These are phyloP conservation scores for Aristolochia contorta DNA, from an alignment of 164 flowering plant species.

Conservation along the genomic window DNA sequence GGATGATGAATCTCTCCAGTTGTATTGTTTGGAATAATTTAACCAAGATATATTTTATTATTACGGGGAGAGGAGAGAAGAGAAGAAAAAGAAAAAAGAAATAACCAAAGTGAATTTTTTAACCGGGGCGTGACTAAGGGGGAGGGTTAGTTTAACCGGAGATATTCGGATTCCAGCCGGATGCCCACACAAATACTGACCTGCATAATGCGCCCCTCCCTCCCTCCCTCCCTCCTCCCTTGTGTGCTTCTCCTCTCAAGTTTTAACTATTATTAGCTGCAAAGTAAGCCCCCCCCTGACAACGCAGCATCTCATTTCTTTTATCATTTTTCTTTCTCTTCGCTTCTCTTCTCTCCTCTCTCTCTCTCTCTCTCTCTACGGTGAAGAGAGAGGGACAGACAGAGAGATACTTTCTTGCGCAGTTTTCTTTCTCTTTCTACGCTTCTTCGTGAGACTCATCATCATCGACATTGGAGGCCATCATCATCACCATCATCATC, in stretches of 20 bases:
- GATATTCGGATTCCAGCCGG: constrained; percentile 17
- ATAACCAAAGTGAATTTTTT: too few relatives aligned
- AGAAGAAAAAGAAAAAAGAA: too few relatives aligned
- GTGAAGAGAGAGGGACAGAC: too few relatives aligned
- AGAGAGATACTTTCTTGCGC: constrained; percentile 5
- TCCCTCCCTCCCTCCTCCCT: too few relatives aligned
- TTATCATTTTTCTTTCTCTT: constrained; percentile 21
- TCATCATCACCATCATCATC: background rate
- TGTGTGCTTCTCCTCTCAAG: background rate
- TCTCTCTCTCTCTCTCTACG: constrained; percentile 7
- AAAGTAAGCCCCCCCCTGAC: constrained; percentile 41
- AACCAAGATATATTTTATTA: too few relatives aligned
- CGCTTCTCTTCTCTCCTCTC: constrained; percentile 6
- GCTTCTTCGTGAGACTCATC: background rate
- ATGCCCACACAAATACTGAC: too few relatives aligned
- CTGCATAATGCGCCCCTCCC: too few relatives aligned
- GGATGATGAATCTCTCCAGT: too few relatives aligned
- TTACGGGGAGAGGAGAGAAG: too few relatives aligned
- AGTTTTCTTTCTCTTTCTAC: constrained; percentile 10
- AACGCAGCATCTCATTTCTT: constrained; percentile 40
- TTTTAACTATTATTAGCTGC: constrained; percentile 47
- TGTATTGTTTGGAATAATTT: too few relatives aligned
- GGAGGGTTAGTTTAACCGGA: constrained; percentile 1
- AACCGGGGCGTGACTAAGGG: too few relatives aligned
- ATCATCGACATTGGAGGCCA: constrained; percentile 8